phyloP scores from a whole-genome alignment of 169 alveolate species.

The Plasmodium fragile region DNA sequence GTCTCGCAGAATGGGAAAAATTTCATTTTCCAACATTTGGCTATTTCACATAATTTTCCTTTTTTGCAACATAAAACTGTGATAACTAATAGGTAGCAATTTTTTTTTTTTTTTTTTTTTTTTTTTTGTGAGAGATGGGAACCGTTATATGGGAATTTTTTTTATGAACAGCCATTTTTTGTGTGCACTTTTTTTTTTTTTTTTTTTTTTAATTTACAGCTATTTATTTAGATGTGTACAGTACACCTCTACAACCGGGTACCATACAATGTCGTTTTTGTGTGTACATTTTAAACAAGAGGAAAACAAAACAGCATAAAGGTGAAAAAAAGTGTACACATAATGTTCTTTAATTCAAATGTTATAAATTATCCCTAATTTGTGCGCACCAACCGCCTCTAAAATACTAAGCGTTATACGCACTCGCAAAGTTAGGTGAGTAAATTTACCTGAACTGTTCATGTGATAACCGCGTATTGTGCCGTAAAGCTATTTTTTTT shows the following conservation, averaged over 20 bases:
- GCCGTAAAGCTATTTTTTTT: constrained; percentile 70
- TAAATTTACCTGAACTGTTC: constrained; percentile 51
- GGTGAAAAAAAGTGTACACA: not conserved
- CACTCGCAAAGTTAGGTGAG: constrained; percentile 43
- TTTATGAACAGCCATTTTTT: constrained; percentile 66
- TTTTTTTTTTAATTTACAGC: constrained; percentile 75
- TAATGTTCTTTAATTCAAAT: constrained; percentile 33
- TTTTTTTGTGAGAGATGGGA: constrained; percentile 29
- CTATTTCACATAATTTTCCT: not conserved
- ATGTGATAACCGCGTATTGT: constrained; percentile 16
- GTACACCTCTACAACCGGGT: constrained; percentile 10
- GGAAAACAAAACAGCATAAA: constrained; percentile 33
- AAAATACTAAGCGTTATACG: constrained; percentile 30
- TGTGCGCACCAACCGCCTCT: constrained; percentile 11
- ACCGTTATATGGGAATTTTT: constrained; percentile 41
- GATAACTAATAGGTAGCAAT: constrained; percentile 13
- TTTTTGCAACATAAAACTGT: not conserved
- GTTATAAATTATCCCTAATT: constrained; percentile 39
- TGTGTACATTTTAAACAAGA: constrained; percentile 52
- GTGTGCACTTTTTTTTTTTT: constrained; percentile 27
- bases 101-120: not conserved
- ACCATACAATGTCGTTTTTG: constrained; percentile 72
- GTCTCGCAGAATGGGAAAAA: not conserved
- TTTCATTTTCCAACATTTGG: not conserved
- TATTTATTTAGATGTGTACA: not conserved